These are phyloP conservation scores for Aspergillus conjunctus DNA, from an alignment of 495 filamentous ascomycete species.

Conservation along the genomic window DNA sequence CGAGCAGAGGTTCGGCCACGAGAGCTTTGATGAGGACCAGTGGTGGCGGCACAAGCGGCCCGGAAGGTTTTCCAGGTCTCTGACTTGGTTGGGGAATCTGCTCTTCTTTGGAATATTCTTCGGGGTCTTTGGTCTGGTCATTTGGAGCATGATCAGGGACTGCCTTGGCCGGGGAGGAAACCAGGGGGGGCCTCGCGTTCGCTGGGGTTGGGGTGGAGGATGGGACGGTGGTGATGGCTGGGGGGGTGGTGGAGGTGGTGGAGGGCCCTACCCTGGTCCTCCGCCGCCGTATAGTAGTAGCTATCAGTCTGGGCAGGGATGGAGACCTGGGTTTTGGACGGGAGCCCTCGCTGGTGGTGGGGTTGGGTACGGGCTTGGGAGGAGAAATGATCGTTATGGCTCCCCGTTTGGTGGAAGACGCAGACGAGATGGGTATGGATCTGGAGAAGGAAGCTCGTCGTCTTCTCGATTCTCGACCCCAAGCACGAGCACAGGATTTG, in stretches of 20 bases:
- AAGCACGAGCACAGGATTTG: constrained; percentile 85
- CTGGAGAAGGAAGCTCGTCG: constrained; percentile 57
- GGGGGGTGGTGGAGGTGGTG: constrained; percentile 52
- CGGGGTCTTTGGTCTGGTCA: constrained; percentile 38
- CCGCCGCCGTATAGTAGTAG: constrained; percentile 58
- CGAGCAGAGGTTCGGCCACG: constrained; percentile 63
- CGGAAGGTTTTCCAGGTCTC: constrained; percentile 18
- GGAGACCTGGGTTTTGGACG: constrained; percentile 88
- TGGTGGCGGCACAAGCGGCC: constrained; percentile 9
- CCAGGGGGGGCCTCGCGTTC: constrained; percentile 14
- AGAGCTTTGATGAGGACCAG: constrained; percentile 3
- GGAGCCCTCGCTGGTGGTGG: constrained; percentile 73
- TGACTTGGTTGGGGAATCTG: constrained; percentile 29
- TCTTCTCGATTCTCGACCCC: constrained; percentile 52
- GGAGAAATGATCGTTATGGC: constrained; percentile 38
- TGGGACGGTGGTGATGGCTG: constrained; percentile 51
- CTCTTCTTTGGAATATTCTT: constrained; percentile 56
- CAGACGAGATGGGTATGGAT: constrained; percentile 31
- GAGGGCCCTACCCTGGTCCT: constrained; percentile 56
- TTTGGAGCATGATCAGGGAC: constrained; percentile 27
- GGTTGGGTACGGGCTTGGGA: constrained; percentile 68
- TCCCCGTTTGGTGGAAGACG: constrained; percentile 26
- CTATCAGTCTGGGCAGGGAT: constrained; percentile 50
- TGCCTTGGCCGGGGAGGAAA: constrained; percentile 27
- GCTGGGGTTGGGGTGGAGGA: constrained; percentile 43